phyloP scores from a whole-genome alignment of 2,329 filamentous ascomycete species.

The Aureobasidium sp. region DNA sequence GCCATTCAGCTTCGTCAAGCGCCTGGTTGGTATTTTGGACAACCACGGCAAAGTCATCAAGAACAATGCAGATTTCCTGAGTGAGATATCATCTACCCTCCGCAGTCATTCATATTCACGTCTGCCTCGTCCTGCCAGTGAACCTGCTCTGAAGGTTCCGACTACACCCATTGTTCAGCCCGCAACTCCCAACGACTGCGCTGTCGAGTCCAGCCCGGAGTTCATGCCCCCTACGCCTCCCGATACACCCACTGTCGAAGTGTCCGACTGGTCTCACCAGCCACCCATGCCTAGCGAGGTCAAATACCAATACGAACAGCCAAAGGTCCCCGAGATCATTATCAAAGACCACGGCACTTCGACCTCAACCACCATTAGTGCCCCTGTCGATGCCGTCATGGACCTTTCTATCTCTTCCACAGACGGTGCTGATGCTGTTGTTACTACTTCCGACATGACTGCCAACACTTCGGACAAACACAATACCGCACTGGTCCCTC shows the following conservation, averaged over 20 bases:
- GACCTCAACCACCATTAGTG: background rate
- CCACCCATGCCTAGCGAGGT: constrained; percentile 6
- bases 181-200: background rate
- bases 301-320: background rate
- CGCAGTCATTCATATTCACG: constrained; percentile 4
- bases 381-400: background rate
- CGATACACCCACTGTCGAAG: constrained; percentile 3
- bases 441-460: background rate
- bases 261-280: constrained; percentile 1
- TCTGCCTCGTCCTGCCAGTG: background rate
- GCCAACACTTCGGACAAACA: background rate
- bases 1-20: constrained; percentile 3
- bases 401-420: background rate
- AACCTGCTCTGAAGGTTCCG: background rate
- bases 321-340: background rate
- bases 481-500: background rate
- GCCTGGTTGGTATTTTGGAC: constrained; percentile 4
- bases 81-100: background rate
- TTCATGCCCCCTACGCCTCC: constrained; percentile 10
- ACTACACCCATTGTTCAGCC: background rate
- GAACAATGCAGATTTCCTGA: background rate
- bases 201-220: constrained; percentile 1
- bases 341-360: constrained; percentile 7
- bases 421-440: background rate
- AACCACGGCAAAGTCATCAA: constrained; percentile 8